A percentile compares a stretch with the other conserved stretches of the same genome.
Evolutionary conservation across 805 yeast genomes (phyloP).

Genomic region (Teunomyces cretensis): DNA sequence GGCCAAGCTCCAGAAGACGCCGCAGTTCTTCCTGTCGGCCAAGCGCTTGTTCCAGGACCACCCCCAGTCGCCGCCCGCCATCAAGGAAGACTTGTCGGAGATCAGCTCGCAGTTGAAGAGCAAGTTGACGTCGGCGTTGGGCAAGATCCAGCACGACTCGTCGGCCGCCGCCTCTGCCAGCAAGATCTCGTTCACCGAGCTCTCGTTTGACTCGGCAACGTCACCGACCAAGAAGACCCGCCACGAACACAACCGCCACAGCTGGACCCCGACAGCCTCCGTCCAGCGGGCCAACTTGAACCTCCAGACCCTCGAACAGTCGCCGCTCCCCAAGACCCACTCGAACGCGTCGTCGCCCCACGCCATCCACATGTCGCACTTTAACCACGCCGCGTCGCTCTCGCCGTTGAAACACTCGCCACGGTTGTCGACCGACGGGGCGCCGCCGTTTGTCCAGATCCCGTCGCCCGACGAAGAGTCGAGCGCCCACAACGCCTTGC

Average conservation of each 20-base stretch:
- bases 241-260: background rate
- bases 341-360: background rate
- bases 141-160: constrained; percentile 33
- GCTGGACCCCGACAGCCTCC: constrained; percentile 7
- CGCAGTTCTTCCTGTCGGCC: constrained; percentile 42
- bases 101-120: constrained; percentile 39
- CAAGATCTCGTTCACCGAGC: constrained; percentile 32
- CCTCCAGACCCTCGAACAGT: constrained; percentile 37
- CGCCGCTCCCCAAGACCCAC: constrained; percentile 19
- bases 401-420: constrained; percentile 14
- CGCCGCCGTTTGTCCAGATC: constrained; percentile 9
- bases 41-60: constrained; percentile 32
- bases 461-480: constrained; percentile 40
- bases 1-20: constrained; percentile 34
- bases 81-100: constrained; percentile 35
- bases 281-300: constrained; percentile 33
- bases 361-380: constrained; percentile 1
- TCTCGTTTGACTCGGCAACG: constrained; percentile 17
- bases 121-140: constrained; percentile 39
- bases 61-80: constrained; percentile 13
- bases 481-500: constrained; percentile 47
- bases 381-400: constrained; percentile 1
- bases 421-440: constrained; percentile 2
- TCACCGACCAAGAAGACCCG: constrained; percentile 21
- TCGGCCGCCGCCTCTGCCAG: constrained; percentile 28